Conservation (phyloP, 2,329 filamentous ascomycete species). For the Pyrenophora graminea region DNA sequence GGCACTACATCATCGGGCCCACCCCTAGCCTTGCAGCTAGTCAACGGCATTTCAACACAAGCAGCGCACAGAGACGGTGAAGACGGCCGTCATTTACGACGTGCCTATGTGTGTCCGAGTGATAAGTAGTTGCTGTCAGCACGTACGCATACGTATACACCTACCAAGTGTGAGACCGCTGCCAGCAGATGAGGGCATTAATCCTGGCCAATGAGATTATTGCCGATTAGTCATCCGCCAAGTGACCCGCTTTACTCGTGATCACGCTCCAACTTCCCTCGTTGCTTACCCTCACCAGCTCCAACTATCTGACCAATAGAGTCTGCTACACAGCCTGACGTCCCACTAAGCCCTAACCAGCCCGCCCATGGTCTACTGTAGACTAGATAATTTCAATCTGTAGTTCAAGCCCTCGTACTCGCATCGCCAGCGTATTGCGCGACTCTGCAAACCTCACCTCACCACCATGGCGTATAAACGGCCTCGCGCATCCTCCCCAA, state of each 20-base stretch:
- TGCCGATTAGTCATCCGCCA: constrained; percentile 8
- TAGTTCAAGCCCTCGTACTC: not conserved
- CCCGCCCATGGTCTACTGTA: not conserved
- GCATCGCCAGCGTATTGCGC: not conserved
- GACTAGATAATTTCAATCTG: not conserved
- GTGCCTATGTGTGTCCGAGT: not conserved
- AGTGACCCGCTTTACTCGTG: constrained; percentile 1
- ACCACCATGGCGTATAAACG: constrained; percentile 43
- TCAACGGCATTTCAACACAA: constrained; percentile 5
- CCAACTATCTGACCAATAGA: not conserved
- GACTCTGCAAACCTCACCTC: not conserved
- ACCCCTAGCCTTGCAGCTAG: constrained; percentile 5
- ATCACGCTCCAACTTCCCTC: constrained; percentile 2
- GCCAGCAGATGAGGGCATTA: not conserved
- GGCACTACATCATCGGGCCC: constrained; percentile 22
- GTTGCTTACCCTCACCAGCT: not conserved
- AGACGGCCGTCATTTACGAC: no score
- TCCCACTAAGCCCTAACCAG: not conserved
- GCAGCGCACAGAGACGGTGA: not conserved
- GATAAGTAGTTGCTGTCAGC: not conserved
- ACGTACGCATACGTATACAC: not conserved
- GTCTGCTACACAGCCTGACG: not conserved
- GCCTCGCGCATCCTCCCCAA: constrained; percentile 34
- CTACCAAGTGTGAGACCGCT: not conserved
- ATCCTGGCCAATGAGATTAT: not conserved